A percentile compares a stretch with the other conserved stretches of the same genome.
Conservation (phyloP, 2,329 filamentous ascomycete genomes). For the Colletotrichum tropicale region DNA sequence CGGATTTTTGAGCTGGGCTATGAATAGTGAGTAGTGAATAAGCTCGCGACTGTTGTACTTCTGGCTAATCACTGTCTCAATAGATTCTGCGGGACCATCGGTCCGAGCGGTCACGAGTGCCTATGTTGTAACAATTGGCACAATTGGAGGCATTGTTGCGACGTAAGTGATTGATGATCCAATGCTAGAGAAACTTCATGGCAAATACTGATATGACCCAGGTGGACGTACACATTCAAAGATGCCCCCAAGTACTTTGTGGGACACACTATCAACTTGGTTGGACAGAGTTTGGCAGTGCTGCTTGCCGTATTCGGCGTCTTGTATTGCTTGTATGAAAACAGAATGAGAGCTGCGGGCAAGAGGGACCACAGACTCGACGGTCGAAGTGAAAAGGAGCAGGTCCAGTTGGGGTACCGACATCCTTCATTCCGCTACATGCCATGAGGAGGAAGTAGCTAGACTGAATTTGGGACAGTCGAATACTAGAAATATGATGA, state of each 20-base stretch:
- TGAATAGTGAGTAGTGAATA: slow-evolving; percentile 50
- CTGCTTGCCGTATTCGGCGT: slow-evolving; percentile 53
- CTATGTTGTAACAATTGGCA: slow-evolving; percentile 60
- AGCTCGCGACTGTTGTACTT: background rate
- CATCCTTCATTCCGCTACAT: slow-evolving; percentile 64
- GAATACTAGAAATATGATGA: background rate
- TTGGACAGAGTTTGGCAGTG: slow-evolving; percentile 49
- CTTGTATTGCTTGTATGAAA: slow-evolving; percentile 58
- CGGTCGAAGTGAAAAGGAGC: slow-evolving; percentile 51
- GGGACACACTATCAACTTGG: slow-evolving; percentile 62
- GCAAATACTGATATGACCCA: slow-evolving; percentile 20
- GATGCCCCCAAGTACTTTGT: slow-evolving; percentile 52
- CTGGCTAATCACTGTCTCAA: background rate
- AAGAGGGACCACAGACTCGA: slow-evolving; percentile 41
- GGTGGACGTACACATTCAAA: slow-evolving; percentile 55
- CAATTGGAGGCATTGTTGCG: slow-evolving; percentile 60
- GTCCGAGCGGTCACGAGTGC: slow-evolving; percentile 60
- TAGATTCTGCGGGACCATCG: slow-evolving; percentile 58
- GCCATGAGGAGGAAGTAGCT: slow-evolving; percentile 32
- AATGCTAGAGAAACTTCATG: accelerated
- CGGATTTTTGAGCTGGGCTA: slow-evolving; percentile 61
- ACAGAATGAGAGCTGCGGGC: slow-evolving; percentile 47
- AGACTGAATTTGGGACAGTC: background rate
- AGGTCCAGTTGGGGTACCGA: slow-evolving; percentile 52
- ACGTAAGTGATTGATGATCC: slow-evolving; percentile 41